Evolutionary conservation across 2,329 filamentous ascomycete genomes (phyloP), one percentile per base, ranked within the genome.

Genomic region (Cryphonectria carpinicola): DNA sequence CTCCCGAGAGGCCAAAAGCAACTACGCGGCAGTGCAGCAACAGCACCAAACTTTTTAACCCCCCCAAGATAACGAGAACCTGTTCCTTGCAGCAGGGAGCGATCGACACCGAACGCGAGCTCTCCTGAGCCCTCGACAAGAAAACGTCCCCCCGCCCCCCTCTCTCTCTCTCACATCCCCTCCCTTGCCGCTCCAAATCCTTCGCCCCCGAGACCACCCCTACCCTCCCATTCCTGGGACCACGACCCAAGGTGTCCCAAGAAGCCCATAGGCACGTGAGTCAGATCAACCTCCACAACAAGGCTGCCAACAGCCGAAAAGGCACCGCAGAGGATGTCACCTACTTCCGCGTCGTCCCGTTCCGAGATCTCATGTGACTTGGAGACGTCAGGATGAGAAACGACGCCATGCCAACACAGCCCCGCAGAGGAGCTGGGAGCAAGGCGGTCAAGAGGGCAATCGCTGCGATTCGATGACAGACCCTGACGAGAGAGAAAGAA

Each of bases 321-420:
- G 62, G n/a, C 39, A 65, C 62, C 62, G 43, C 62, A 65, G 19
- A 6, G 25, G 62, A 65, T 65, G 62, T 65, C 62, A 65, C 62
- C 62, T 63, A 41, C 60, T 64, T 28, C 62, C 62, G 43, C 62
- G 43, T 65, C 62, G 62, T 65, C 41, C 62, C 62, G 62, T 65
- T 65, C 62, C 62, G 62, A 52, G 49, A 65, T 25, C 62, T 52
- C 62, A 65, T 52, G 62, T 65, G 62, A 65, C 62, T 28, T 65
- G 7, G 25, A 52, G 25, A 52, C 28, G 11, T 35, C 37, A 46
- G 41, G 41, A 13, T 64, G 41, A 17, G 41, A 25, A 49, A 43
- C 41, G 41, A 43, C 62, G 39, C 10, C 43, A 19, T 35, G n/a
- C 4, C 41, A 22, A n/a, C 62, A 43, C 11, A 65, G 25, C 25